Percentiles rank a stretch among this genome's conserved stretches.
These are phyloP conservation scores for Tricholoma sp. DNA, from an alignment of 768 basidiomycete species.

Conservation along the genomic window DNA sequence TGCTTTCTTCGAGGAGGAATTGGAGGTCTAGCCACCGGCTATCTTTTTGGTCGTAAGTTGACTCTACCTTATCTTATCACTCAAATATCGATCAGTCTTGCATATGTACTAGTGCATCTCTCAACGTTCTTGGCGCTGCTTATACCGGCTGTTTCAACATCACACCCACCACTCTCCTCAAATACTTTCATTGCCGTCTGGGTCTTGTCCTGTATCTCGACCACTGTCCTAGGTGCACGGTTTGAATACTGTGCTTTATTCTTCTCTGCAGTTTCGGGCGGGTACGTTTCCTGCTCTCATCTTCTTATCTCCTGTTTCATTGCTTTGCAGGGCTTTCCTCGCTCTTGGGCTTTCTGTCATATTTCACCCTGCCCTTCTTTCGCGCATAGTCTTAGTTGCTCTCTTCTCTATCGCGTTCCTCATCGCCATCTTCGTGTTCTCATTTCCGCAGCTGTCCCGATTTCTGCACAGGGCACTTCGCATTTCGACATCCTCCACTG, in stretches of 20 bases:
- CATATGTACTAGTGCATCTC: constrained; percentile 52
- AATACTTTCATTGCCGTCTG: constrained; percentile 57
- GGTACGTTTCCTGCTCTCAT: constrained; percentile 33
- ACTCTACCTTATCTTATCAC: not conserved
- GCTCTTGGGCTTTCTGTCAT: constrained; percentile 14
- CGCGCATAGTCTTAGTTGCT: constrained; percentile 37
- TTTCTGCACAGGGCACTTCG: constrained; percentile 46
- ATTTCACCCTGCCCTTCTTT: constrained; percentile 24
- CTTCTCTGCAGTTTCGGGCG: constrained; percentile 48
- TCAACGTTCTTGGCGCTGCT: constrained; percentile 57
- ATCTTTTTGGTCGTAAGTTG: constrained; percentile 52
- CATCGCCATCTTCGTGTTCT: constrained; percentile 34
- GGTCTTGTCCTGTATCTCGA: constrained; percentile 46
- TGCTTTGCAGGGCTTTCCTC: constrained; percentile 12
- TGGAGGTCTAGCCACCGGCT: constrained; percentile 57
- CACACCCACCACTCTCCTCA: constrained; percentile 35
- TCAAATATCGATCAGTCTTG: constrained; percentile 3
- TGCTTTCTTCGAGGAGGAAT: constrained; percentile 56
- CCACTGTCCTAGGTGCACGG: constrained; percentile 47
- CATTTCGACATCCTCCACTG: constrained; percentile 46
- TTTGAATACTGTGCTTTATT: constrained; percentile 48
- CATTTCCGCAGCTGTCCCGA: constrained; percentile 39
- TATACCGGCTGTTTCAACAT: constrained; percentile 45
- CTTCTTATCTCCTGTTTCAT: not conserved
- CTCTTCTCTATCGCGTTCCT: constrained; percentile 35